Evolutionary conservation across 2,329 filamentous ascomycete genomes (phyloP).

Genomic region (Eurotiales sp.): DNA sequence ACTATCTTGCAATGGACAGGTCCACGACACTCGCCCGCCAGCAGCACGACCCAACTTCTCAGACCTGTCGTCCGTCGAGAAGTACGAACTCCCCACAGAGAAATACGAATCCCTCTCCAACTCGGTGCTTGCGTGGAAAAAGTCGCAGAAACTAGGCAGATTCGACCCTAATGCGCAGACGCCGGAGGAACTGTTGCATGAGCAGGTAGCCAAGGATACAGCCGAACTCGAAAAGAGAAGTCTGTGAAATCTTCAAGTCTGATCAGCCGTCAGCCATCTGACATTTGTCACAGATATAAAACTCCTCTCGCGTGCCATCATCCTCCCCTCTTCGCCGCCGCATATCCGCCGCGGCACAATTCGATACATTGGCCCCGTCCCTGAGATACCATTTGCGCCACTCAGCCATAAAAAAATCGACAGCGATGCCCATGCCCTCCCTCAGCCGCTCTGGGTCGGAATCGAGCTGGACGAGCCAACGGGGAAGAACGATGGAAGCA

Average conservation of each 20-base stretch:
- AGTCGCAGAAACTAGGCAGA: constrained; percentile 86
- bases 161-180: constrained; percentile 83
- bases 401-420: constrained; percentile 21
- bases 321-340: constrained; percentile 40
- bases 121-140: constrained; percentile 93
- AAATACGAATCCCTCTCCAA: constrained; percentile 84
- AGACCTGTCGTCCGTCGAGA: constrained; percentile 76
- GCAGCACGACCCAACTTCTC: constrained; percentile 73
- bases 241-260: too few relatives aligned
- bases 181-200: constrained; percentile 68
- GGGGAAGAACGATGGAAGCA: constrained; percentile 61
- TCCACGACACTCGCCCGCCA: constrained; percentile 74
- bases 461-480: constrained; percentile 61
- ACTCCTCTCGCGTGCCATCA: constrained; percentile 40
- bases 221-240: constrained; percentile 65
- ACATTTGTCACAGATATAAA: constrained; percentile 36
- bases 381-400: constrained; percentile 35
- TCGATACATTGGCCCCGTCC: constrained; percentile 40
- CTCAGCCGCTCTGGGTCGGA: constrained; percentile 55
- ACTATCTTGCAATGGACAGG: constrained; percentile 45
- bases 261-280: too few relatives aligned
- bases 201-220: constrained; percentile 56
- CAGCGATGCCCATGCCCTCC: constrained; percentile 18
- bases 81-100: constrained; percentile 81
- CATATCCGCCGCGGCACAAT: constrained; percentile 43